These are phyloP conservation scores for Backusella australiensis DNA, from an alignment of 192 early-diverging fungal genomes.

Conservation along the genomic window DNA sequence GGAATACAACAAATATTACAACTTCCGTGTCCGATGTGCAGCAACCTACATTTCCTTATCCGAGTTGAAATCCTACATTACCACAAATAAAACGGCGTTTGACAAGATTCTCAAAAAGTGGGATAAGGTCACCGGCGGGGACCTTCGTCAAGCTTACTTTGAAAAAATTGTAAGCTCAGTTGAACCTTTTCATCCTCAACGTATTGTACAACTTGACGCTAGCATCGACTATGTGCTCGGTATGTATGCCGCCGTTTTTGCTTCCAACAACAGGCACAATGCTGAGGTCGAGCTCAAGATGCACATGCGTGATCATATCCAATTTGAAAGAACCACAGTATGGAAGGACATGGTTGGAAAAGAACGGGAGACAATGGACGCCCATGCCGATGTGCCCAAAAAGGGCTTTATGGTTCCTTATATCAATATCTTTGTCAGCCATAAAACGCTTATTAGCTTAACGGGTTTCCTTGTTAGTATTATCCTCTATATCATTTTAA, in stretches of 20 bases:
- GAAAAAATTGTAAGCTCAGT: slow-evolving; percentile 47
- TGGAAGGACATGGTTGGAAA: slow-evolving; percentile 74
- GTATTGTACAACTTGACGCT: slow-evolving; percentile 36
- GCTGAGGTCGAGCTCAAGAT: slow-evolving; percentile 56
- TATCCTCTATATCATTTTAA: slow-evolving; percentile 53
- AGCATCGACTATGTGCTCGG: slow-evolving; percentile 43
- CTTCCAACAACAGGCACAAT: slow-evolving; percentile 46
- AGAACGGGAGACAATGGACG: slow-evolving; percentile 48
- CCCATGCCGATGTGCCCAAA: slow-evolving; percentile 16
- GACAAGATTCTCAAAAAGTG: slow-evolving; percentile 91
- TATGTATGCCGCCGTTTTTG: slow-evolving; percentile 58
- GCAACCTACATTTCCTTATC: slow-evolving; percentile 51
- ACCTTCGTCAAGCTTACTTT: slow-evolving; percentile 32
- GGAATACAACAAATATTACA: slow-evolving; percentile 18
- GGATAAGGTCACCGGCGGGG: slow-evolving; percentile 77
- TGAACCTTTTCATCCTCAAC: slow-evolving; percentile 48
- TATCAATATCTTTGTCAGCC: slow-evolving; percentile 5
- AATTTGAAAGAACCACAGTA: slow-evolving; percentile 70
- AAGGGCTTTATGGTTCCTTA: not conserved
- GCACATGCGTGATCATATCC: slow-evolving; percentile 60
- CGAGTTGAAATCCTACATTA: slow-evolving; percentile 78
- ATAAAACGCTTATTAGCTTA: not conserved
- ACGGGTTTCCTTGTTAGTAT: slow-evolving; percentile 47
- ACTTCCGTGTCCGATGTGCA: slow-evolving; percentile 23
- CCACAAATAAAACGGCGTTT: slow-evolving; percentile 84